Evolutionary conservation across 192 early-diverging fungal species (phyloP), one percentile per base, ranked within the genome.

Genomic region (Podila verticillata): DNA sequence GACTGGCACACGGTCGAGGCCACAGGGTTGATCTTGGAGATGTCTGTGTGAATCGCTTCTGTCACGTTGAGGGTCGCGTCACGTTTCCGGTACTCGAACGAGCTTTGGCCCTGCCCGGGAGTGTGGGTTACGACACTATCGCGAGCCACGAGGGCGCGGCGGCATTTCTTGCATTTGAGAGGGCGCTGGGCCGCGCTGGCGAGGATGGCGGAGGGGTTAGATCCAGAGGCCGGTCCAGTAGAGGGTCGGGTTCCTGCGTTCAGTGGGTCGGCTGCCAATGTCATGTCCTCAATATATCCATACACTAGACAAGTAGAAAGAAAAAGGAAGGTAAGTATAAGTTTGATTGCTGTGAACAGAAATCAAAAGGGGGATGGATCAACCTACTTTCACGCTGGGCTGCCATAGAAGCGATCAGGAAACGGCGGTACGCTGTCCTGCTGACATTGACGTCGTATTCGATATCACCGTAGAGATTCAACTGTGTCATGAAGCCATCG

Each of bases 71-170:
- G 84, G 17, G 74, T 80, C 2, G 73, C 65, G 61, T 89, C 87
- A 19, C 93, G 91, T 67, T 95, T 95, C 47, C 89, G 86, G 72
- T 89, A 95, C 30, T 91, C 86, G 66, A 95, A 95, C 2, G 90
- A 86, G 1, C 73, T 71, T 69, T 95, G 91, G 6, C 94, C 94
- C 36, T 86, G 84, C 24, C 94, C 94, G 20, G 89, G 82, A 48
- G 84, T 75, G 83, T 95, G 94, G 4, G 88, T 75, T 47, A 95
- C 80, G 17, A 95, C 83, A 72, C 93, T 89, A 5, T 92, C 87
- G 12, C 82, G 81, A 0, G 87, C 79, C 7, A 90, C 87, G 32
- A 95, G 72, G 8, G 84, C 80, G 31, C 90, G 86, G 51, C 91
- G 87, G 30, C 70, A 74, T 36, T 80, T 80, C 62, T 80, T 80